Conservation (phyloP, 2,329 filamentous ascomycete species). For the Amauroascus verrucosus region DNA sequence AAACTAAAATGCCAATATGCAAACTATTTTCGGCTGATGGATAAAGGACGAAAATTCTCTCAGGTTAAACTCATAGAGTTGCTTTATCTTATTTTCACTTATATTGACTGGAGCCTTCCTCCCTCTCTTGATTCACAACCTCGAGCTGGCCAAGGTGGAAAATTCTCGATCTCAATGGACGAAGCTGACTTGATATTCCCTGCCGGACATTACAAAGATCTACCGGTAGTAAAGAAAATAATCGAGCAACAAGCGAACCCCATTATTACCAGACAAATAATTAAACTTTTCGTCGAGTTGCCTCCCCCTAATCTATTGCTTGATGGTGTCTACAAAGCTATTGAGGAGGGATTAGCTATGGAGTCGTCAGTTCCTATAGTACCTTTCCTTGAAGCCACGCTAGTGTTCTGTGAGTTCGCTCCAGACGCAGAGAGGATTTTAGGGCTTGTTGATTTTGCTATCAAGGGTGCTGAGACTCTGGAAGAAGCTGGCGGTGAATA, state of each 20-base stretch:
- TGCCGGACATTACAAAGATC: slow-evolving; percentile 26
- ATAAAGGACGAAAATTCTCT: slow-evolving; percentile 40
- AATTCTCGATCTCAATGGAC: slow-evolving; percentile 26
- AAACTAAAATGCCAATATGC: slow-evolving; percentile 47
- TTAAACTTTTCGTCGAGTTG: slow-evolving; percentile 43
- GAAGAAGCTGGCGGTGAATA: slow-evolving; percentile 42
- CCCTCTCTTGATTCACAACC: slow-evolving; percentile 22
- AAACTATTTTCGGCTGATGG: slow-evolving; percentile 33
- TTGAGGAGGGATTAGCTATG: slow-evolving; percentile 47
- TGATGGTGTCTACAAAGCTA: slow-evolving; percentile 42
- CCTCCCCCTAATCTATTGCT: slow-evolving; percentile 42
- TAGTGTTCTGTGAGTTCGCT: slow-evolving; percentile 42
- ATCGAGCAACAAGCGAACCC: slow-evolving; percentile 52
- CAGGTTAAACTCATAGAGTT: slow-evolving; percentile 35
- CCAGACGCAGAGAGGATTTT: slow-evolving; percentile 30
- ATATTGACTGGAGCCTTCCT: slow-evolving; percentile 29
- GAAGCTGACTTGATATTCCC: slow-evolving; percentile 29
- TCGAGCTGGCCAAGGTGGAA: slow-evolving; percentile 22
- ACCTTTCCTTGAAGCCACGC: slow-evolving; percentile 50
- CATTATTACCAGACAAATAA: slow-evolving; percentile 44
- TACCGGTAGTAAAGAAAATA: slow-evolving; percentile 49
- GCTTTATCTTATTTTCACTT: slow-evolving; percentile 30
- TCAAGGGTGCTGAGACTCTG: slow-evolving; percentile 41
- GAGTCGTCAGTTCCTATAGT: slow-evolving; percentile 40
- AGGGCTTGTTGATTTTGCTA: slow-evolving; percentile 32